phyloP scores from a whole-genome alignment of 352 stramenopile genomes.

The Globisporangium viniferum region DNA sequence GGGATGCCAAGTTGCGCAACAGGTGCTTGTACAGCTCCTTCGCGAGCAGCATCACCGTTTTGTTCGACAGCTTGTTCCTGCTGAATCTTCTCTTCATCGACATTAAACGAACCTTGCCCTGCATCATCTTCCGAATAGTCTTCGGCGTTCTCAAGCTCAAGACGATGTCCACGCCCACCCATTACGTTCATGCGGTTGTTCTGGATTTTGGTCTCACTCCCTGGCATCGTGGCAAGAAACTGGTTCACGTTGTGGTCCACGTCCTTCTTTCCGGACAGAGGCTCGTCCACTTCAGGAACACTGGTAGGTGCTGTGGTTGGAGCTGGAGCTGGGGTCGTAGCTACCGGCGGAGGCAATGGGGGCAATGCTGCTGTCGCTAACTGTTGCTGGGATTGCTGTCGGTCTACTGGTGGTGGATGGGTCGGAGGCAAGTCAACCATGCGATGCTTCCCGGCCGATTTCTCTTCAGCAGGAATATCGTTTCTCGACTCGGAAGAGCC shows the following conservation, averaged over 20 bases:
- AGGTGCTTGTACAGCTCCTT: neutral
- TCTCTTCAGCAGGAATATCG: slow-evolving; percentile 40
- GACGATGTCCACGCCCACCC: slow-evolving; percentile 85
- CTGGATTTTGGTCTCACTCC: slow-evolving; percentile 89
- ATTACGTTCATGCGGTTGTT: slow-evolving; percentile 91
- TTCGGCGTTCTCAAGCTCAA: slow-evolving; percentile 70
- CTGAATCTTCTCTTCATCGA: slow-evolving; percentile 9
- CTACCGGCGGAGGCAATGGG: neutral
- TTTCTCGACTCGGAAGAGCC: slow-evolving; percentile 10
- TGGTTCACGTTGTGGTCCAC: slow-evolving; percentile 60
- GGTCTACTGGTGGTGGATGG: slow-evolving; percentile 6
- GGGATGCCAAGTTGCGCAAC: neutral
- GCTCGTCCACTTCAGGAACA: slow-evolving; percentile 39
- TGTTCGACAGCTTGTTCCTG: neutral
- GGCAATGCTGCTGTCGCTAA: neutral
- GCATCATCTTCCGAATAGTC: slow-evolving; percentile 37
- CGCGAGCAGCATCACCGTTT: neutral
- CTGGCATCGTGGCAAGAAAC: slow-evolving; percentile 82
- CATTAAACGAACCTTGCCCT: slow-evolving; percentile 12
- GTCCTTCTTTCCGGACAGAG: slow-evolving; percentile 50
- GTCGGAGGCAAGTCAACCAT: slow-evolving; percentile 34
- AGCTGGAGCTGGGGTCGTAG: neutral
- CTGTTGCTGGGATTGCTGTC: slow-evolving; percentile 8
- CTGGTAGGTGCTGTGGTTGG: neutral
- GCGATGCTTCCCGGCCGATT: slow-evolving; percentile 40